Conservation (phyloP, 2,329 filamentous ascomycete species). For the Colletotrichum sp. region DNA sequence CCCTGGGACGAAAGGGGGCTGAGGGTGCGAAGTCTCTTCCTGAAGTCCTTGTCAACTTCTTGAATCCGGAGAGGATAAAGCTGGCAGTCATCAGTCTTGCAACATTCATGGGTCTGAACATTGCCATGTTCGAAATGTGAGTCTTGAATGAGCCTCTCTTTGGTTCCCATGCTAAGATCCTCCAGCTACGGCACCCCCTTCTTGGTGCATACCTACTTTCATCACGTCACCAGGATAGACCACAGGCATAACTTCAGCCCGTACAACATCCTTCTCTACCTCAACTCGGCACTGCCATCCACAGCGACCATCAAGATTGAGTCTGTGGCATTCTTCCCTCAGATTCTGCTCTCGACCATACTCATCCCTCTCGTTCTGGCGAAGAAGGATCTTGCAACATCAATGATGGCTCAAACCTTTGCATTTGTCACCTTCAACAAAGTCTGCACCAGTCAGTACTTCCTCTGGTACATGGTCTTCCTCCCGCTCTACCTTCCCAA, state of each 20-base stretch:
- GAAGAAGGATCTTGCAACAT: conserved; percentile 79
- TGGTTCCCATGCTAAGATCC: not conserved
- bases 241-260: conserved; percentile 98
- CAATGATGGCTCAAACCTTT: conserved; percentile 95
- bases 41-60: conserved; percentile 42
- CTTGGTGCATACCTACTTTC: conserved; percentile 87
- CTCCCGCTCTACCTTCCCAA: conserved; percentile 87
- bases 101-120: conserved; percentile 77
- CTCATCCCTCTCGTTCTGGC: conserved; percentile 78
- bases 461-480: conserved; percentile 97
- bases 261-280: conserved; percentile 91
- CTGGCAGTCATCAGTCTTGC: conserved; percentile 69
- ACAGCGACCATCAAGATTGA: conserved; percentile 60
- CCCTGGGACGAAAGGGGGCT: conserved; percentile 31
- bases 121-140: conserved; percentile 77
- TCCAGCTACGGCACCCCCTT: conserved; percentile 79
- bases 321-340: conserved; percentile 86
- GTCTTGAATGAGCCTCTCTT: conserved; percentile 29
- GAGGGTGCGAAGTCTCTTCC: conserved; percentile 21
- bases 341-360: conserved; percentile 79
- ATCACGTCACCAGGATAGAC: conserved; percentile 91
- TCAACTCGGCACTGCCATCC: conserved; percentile 70
- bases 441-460: conserved; percentile 99
- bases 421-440: conserved; percentile 99
- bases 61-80: conserved; percentile 58